Base-by-base conservation (phyloP, 2,329 filamentous ascomycete species). In the Balansia obtecta region DNA sequence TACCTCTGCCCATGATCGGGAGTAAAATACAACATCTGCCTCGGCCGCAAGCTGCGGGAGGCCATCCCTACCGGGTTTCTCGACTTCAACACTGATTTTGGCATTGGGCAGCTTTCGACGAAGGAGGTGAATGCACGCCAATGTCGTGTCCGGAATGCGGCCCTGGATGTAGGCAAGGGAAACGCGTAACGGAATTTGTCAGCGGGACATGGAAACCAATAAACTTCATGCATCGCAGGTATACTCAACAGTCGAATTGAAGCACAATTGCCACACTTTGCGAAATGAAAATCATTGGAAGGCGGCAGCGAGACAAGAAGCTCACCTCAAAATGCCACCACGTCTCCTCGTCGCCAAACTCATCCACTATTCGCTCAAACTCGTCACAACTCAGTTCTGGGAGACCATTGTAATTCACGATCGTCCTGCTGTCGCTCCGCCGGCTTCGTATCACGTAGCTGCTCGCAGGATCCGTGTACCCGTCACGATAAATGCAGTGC, bases 311-410 rank as follows among this genome's bases (percentile, higher is more conserved):
- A 16, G 10, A 46, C 39, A 44, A 39, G 41, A 50, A 32, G 52
- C 68, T 59, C 61, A 80, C 82, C 72, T 88, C 84, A 57, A 87
- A 88, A 68, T 88, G 85, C 69, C 80, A 85, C 83, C 81, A 87
- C 22, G 66, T 68, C 49, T 66, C 62, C 33, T 65, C 60, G 37
- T 65, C 52, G 4, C 58, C 58, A 45, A 80, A 62, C 22, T 56
- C 60, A 20, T 68, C 61, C 38, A 67, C 70, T 18, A 75, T 66
- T 12, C 51, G 52, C 15, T 63, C 59, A 53, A 88, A 86, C 63
- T 88, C 85, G 8, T 67, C 66, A 4, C 65, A 55, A 6, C 73
- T 82, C 82, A 88, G 86, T 55, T 88, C 84, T 1, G 75, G 74
- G 37, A 88, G 71, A 51, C 75, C 72, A 58, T 82, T 86, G 64